A percentile compares a stretch with the other conserved stretches of the same genome.
Evolutionary conservation across 495 filamentous ascomycete species (phyloP).

Genomic region (Glonium stellatum): DNA sequence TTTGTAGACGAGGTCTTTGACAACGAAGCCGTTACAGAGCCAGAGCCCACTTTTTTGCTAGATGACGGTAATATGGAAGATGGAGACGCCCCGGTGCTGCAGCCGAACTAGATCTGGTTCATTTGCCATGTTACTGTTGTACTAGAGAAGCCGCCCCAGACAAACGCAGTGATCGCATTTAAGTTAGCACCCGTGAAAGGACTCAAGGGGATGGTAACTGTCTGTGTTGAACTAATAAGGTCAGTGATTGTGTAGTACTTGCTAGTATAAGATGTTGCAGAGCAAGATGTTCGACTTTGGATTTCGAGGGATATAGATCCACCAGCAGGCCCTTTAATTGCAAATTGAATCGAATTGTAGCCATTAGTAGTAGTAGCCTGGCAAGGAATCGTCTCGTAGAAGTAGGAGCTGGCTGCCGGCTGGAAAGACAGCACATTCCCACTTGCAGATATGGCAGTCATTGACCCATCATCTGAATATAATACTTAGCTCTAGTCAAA

Average conservation of each 20-base stretch:
- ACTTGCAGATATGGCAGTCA: constrained; percentile 44
- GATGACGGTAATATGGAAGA: constrained; percentile 4
- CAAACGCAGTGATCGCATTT: constrained; percentile 45
- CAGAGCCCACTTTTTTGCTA: constrained; percentile 8
- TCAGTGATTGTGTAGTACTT: constrained; percentile 41
- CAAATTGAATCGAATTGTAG: constrained; percentile 50
- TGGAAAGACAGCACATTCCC: constrained; percentile 46
- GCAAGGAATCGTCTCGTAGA: constrained; percentile 52
- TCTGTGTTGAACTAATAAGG: constrained; percentile 47
- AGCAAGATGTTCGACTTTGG: constrained; percentile 45
- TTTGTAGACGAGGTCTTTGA: constrained; percentile 4
- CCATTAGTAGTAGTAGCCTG: constrained; percentile 39
- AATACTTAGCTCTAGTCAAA: neutral
- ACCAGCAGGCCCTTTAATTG: constrained; percentile 47
- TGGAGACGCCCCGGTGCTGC: constrained; percentile 28
- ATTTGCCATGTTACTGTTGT: constrained; percentile 44
- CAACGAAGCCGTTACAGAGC: constrained; percentile 8
- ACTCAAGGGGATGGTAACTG: constrained; percentile 46
- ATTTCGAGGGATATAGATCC: constrained; percentile 47
- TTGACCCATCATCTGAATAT: constrained; percentile 49
- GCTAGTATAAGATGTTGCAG: constrained; percentile 41
- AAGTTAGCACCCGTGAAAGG: constrained; percentile 47
- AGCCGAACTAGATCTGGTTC: constrained; percentile 47
- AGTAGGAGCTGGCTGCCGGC: constrained; percentile 45
- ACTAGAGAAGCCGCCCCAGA: constrained; percentile 46